A percentile compares a stretch with the other conserved stretches of the same genome.
Evolutionary conservation across 371 early-diverging fungal genomes (phyloP).

Genomic region (Circinella minor): DNA sequence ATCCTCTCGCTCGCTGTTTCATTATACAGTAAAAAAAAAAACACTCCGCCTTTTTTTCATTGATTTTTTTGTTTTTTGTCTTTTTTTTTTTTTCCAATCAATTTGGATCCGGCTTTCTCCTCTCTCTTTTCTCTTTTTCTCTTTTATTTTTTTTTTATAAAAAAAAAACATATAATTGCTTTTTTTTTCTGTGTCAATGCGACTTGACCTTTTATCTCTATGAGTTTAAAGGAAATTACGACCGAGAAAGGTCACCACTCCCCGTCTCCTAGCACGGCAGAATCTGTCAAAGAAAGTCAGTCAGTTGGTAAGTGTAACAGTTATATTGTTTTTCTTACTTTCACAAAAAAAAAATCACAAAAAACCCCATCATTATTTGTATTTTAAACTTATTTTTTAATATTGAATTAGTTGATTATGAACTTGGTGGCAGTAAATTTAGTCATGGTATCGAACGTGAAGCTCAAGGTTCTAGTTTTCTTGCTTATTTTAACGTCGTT

Average conservation of each 20-base stretch:
- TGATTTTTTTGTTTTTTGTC: not conserved
- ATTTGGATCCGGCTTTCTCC: no score
- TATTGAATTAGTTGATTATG: constrained; percentile 1
- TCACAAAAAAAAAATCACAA: not conserved
- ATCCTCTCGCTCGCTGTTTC: no score
- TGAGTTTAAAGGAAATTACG: constrained; percentile 3
- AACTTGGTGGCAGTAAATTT: constrained; percentile 16
- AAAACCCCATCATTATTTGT: not conserved
- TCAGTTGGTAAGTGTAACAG: not conserved
- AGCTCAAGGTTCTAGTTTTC: constrained; percentile 38
- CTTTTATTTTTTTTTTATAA: not conserved
- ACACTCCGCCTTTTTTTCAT: not conserved
- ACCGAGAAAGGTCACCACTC: constrained; percentile 7
- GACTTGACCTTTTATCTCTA: not conserved
- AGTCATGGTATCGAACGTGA: constrained; percentile 43
- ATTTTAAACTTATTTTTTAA: not conserved
- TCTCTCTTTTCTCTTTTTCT: not conserved
- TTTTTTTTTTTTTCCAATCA: not conserved
- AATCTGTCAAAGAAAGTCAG: not conserved
- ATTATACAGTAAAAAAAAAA: not conserved
- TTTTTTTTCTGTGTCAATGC: not conserved
- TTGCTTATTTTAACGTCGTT: constrained; percentile 62
- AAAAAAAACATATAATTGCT: not conserved
- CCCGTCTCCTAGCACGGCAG: not conserved
- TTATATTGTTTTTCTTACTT: not conserved